Evolutionary conservation across 805 yeast species (phyloP).

Genomic region (Yamadazyma nakazawae): DNA sequence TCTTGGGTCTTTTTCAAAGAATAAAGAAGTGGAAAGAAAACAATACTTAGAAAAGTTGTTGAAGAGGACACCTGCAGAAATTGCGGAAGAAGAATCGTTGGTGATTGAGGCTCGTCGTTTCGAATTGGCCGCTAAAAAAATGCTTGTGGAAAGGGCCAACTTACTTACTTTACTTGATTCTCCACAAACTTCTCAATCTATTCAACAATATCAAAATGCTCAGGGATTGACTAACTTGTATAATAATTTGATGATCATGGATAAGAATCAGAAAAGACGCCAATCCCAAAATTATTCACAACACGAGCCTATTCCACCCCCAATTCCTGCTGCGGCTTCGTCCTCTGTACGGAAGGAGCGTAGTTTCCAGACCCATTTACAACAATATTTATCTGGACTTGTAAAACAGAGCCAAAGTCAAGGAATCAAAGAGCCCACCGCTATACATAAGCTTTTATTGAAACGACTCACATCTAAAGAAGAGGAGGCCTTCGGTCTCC

Average conservation of each 20-base stretch:
- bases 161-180: constrained; percentile 78
- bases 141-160: constrained; percentile 77
- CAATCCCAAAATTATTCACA: constrained; percentile 39
- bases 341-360: constrained; percentile 44
- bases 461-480: constrained; percentile 69
- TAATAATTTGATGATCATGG: constrained; percentile 68
- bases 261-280: constrained; percentile 55
- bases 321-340: constrained; percentile 54
- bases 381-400: constrained; percentile 39
- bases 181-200: constrained; percentile 73
- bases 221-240: constrained; percentile 88
- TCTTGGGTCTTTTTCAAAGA: constrained; percentile 61
- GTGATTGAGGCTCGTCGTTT: constrained; percentile 90
- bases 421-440: constrained; percentile 31
- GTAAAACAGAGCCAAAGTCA: constrained; percentile 29
- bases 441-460: constrained; percentile 44
- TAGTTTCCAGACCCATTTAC: constrained; percentile 43
- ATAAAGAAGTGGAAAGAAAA: constrained; percentile 75
- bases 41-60: constrained; percentile 72
- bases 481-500: constrained; percentile 79
- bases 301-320: constrained; percentile 52
- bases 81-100: constrained; percentile 95
- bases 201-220: constrained; percentile 74
- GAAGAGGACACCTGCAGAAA: constrained; percentile 88
- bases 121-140: constrained; percentile 87